Evolutionary conservation across 2,329 filamentous ascomycete species (phyloP), one percentile per base, ranked within the genome.

Genomic region (Fusarium irregulare): DNA sequence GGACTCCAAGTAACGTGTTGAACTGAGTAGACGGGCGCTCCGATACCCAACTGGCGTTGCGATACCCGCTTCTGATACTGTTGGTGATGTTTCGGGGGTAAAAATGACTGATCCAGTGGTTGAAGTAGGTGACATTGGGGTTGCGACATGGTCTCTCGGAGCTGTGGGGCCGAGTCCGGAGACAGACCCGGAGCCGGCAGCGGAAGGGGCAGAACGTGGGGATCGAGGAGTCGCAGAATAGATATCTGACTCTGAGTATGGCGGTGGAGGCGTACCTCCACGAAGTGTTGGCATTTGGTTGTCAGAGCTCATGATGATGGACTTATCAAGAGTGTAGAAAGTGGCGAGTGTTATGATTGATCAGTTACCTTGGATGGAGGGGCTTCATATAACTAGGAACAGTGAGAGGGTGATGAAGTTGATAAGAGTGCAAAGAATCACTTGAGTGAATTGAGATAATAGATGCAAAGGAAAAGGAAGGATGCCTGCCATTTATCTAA

Each of bases 191-290:
- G 71, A 60, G 16, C 50, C 30, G 21, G 23, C 13, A 27, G 49
- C 13, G 9, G 32, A 27, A 41, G 34, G n/a, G 32, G 18, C 23
- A 34, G 63, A 71, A 54, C 70, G 70, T 72, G 75, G 76, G 54
- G 68, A 73, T 59, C 57, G 64, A 58, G 70, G 72, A 30, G 79
- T 79, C 6, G 84, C 80, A 16, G 85, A 87, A 78, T 83, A 86
- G 40, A 86, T 82, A 74, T 89, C 87, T 18, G 85, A 88, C 76
- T 87, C 86, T 41, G 83, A 83, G 71, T 89, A 89, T 8, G 87
- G 87, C 7, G 86, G 87, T 21, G 86, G 85, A 21, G 86, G 85
- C 10, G 77, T 74, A 62, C 85, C 80, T 58, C 82, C 78, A 13
- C 70, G 69, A n/a, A 60, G 60, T 16, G 18, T n/a, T 7, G 30